These are phyloP conservation scores for Hyaloscypha finlandica DNA, from an alignment of 495 filamentous ascomycete genomes.

Conservation along the genomic window DNA sequence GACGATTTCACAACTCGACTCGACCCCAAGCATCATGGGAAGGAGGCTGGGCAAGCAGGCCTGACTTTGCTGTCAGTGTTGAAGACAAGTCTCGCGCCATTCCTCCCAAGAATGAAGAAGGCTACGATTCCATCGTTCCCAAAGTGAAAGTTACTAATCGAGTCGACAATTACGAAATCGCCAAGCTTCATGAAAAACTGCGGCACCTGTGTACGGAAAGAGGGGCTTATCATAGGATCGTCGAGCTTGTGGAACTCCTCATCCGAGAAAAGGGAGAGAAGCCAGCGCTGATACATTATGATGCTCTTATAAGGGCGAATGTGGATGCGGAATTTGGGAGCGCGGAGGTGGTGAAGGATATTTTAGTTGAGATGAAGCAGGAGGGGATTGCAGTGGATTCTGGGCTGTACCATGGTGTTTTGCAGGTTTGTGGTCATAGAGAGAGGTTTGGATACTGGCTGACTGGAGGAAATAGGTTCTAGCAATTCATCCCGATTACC, in stretches of 20 bases:
- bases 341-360: conserved; percentile 53
- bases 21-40: neutral
- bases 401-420: conserved; percentile 66
- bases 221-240: conserved; percentile 37
- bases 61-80: neutral
- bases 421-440: conserved; percentile 56
- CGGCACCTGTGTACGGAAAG: conserved; percentile 37
- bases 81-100: neutral
- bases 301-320: conserved; percentile 72
- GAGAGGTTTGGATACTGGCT: neutral
- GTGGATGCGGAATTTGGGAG: conserved; percentile 63
- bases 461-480: conserved; percentile 52
- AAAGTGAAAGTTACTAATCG: neutral
- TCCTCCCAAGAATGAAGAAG: neutral
- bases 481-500: conserved; percentile 82
- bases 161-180: neutral
- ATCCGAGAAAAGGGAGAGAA: conserved; percentile 60
- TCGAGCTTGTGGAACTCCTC: conserved; percentile 53
- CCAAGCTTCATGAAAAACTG: conserved; percentile 48
- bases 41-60: neutral
- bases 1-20: conserved; percentile 20
- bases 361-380: conserved; percentile 70
- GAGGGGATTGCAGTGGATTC: conserved; percentile 61
- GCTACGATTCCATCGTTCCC: too few relatives aligned
- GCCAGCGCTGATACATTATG: conserved; percentile 69